A percentile compares a stretch with the other conserved stretches of the same genome.
These are phyloP conservation scores for Yarrowia keelungensis DNA, from an alignment of 805 yeast species.

Conservation along the genomic window DNA sequence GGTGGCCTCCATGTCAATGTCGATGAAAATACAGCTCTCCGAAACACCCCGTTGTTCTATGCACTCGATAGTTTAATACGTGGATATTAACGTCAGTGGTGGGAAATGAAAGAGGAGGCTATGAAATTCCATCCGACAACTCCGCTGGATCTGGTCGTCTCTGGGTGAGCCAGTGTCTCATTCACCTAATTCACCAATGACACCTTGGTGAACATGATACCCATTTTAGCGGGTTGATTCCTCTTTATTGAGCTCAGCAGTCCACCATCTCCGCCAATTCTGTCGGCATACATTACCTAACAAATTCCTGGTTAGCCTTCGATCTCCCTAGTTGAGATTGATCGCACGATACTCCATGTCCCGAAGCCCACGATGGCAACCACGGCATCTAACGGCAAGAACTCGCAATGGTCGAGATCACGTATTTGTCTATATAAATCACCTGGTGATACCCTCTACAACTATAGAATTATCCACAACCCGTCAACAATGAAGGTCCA, in stretches of 20 bases:
- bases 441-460: not conserved
- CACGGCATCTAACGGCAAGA: not conserved
- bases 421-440: slow-evolving; percentile 3
- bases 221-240: too few species aligned
- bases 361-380: not conserved
- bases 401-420: not conserved
- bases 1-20: not conserved
- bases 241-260: too few species aligned
- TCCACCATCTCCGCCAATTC: too few species aligned
- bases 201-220: too few species aligned
- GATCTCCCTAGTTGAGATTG: not conserved
- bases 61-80: not conserved
- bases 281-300: slow-evolving; percentile 2
- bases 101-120: too few species aligned
- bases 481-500: slow-evolving; percentile 15
- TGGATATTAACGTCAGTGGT: not conserved
- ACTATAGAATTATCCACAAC: not conserved
- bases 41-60: not conserved
- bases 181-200: too few species aligned
- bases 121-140: too few species aligned
- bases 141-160: too few species aligned
- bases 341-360: not conserved
- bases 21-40: not conserved
- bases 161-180: too few species aligned
- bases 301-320: slow-evolving; percentile 13